Conservation (phyloP, 2,329 filamentous ascomycete genomes). For the Cytospora mali region DNA sequence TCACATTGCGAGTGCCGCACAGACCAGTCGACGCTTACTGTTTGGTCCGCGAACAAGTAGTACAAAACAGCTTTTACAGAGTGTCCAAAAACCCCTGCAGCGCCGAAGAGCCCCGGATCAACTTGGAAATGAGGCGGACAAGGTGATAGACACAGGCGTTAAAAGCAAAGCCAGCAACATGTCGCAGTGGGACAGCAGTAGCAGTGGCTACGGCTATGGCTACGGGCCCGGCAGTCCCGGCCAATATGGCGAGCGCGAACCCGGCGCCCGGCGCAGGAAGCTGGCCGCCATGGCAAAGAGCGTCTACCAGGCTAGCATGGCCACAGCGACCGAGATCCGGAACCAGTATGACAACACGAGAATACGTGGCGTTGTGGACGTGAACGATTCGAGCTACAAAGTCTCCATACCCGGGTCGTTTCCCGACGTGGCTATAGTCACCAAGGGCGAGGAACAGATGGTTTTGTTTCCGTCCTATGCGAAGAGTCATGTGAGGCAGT, state of each 20-base stretch:
- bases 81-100: slow-evolving; percentile 38
- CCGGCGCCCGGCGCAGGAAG: slow-evolving; percentile 75
- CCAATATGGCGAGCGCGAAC: slow-evolving; percentile 49
- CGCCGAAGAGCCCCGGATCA: not conserved
- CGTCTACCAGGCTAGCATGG: slow-evolving; percentile 58
- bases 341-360: slow-evolving; percentile 62
- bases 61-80: slow-evolving; percentile 21
- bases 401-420: slow-evolving; percentile 73
- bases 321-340: slow-evolving; percentile 60
- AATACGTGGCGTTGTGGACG: slow-evolving; percentile 40
- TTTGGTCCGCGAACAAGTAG: slow-evolving; percentile 39
- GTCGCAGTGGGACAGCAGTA: slow-evolving; percentile 34
- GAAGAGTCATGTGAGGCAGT: slow-evolving; percentile 69
- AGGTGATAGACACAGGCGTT: slow-evolving; percentile 25
- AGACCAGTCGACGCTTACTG: slow-evolving; percentile 49
- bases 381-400: slow-evolving; percentile 38
- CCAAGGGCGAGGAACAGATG: slow-evolving; percentile 86
- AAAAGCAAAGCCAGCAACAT: slow-evolving; percentile 30
- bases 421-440: slow-evolving; percentile 79
- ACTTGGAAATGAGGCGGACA: slow-evolving; percentile 17
- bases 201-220: slow-evolving; percentile 30
- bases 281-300: slow-evolving; percentile 67
- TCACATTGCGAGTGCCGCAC: slow-evolving; percentile 37
- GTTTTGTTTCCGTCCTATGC: slow-evolving; percentile 94
- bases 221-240: slow-evolving; percentile 24